phyloP scores from a whole-genome alignment of 2,329 filamentous ascomycete genomes.

The Tricladium varicosporioides region DNA sequence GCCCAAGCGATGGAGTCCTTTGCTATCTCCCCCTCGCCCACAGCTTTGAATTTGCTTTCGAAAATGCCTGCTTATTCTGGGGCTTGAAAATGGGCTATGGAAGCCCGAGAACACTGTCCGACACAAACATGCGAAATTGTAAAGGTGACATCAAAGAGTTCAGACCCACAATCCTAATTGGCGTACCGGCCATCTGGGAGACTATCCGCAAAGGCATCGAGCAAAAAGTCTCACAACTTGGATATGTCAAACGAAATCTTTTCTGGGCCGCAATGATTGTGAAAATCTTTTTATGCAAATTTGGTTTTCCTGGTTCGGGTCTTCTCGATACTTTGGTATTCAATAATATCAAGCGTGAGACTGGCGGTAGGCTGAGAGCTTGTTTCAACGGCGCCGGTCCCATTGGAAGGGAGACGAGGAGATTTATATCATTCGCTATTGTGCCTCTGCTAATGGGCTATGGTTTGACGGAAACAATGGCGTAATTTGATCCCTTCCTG shows the following conservation, averaged over 20 bases:
- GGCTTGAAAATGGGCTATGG: conserved; percentile 93
- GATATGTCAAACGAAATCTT: conserved; percentile 64
- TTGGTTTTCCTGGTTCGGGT: conserved; percentile 58
- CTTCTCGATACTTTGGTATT: conserved; percentile 82
- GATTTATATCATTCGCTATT: conserved; percentile 85
- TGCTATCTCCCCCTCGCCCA: conserved; percentile 93
- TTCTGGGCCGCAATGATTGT: conserved; percentile 66
- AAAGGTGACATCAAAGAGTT: conserved; percentile 92
- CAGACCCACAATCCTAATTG: conserved; percentile 82
- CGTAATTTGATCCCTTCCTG: conserved; percentile 33
- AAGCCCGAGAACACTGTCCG: conserved; percentile 81
- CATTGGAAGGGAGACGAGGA: conserved; percentile 78
- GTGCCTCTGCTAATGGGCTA: conserved; percentile 93
- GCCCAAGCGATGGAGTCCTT: conserved; percentile 73
- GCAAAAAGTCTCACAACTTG: conserved; percentile 68
- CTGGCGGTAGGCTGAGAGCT: conserved; percentile 81
- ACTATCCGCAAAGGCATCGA: conserved; percentile 93
- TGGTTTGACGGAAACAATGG: conserved; percentile 87
- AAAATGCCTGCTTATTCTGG: conserved; percentile 85
- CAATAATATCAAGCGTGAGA: conserved; percentile 82
- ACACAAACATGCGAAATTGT: conserved; percentile 82
- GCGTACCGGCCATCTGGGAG: conserved; percentile 96
- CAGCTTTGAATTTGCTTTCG: conserved; percentile 92
- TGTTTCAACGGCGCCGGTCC: conserved; percentile 92
- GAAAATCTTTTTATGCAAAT: conserved; percentile 54